These are phyloP conservation scores for Musa balbisiana DNA, from an alignment of 202 grass and related monocot genomes.

Conservation along the genomic window DNA sequence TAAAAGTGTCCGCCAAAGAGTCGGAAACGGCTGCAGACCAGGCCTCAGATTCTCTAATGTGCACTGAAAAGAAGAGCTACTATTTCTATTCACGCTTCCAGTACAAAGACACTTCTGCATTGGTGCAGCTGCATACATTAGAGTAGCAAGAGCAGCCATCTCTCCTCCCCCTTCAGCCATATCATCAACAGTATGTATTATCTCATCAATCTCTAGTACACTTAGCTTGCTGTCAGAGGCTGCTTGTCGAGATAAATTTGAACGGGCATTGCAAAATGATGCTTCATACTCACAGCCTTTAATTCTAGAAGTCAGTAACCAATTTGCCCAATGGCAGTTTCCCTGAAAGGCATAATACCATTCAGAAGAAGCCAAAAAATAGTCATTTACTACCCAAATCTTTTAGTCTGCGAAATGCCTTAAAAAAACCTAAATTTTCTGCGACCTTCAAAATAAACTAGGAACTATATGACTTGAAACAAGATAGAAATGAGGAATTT, in stretches of 20 bases:
- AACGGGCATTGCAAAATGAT: conserved; percentile 74
- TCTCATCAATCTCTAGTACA: conserved; percentile 70
- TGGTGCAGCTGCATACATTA: conserved; percentile 83
- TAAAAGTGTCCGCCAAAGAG: conserved; percentile 62
- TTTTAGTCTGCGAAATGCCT: background rate
- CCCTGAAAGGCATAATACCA: conserved; percentile 36
- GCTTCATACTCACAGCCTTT: conserved; percentile 79
- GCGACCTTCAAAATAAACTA: too few species aligned
- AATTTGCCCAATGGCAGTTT: conserved; percentile 89
- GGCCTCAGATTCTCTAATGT: conserved; percentile 68
- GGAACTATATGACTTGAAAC: too few species aligned
- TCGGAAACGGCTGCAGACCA: conserved; percentile 63
- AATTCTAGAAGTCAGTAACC: conserved; percentile 78
- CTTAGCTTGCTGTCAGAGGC: conserved; percentile 32
- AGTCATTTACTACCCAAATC: background rate
- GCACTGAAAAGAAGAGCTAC: conserved; percentile 51
- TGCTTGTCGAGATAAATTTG: conserved; percentile 65
- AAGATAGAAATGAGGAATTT: too few species aligned
- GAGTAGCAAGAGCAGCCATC: conserved; percentile 80
- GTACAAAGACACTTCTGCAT: conserved; percentile 76
- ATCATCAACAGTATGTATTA: conserved; percentile 72
- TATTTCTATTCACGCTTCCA: conserved; percentile 75
- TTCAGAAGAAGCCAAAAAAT: background rate
- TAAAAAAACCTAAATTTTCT: background rate
- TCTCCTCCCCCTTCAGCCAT: conserved; percentile 78